These are phyloP conservation scores for Sarocladium kiliense DNA, from an alignment of 2,329 filamentous ascomycete genomes.

Conservation along the genomic window DNA sequence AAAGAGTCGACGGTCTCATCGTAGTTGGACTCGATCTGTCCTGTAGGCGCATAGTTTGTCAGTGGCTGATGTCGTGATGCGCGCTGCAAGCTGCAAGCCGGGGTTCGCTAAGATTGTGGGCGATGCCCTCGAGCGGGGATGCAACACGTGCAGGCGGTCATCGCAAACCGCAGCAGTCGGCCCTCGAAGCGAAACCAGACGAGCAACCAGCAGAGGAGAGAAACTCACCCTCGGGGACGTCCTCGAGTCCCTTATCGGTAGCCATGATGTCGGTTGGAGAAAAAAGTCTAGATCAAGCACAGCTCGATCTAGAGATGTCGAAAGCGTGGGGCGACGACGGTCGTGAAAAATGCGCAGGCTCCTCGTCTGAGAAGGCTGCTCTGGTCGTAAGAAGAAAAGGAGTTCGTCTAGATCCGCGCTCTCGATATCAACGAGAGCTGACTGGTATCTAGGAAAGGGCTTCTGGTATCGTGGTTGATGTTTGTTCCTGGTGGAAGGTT, in stretches of 20 bases:
- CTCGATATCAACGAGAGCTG: constrained; percentile 39
- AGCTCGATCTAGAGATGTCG: constrained; percentile 62
- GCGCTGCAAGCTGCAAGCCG: constrained; percentile 1
- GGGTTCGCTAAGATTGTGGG: constrained; percentile 10
- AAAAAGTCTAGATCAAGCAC: constrained; percentile 66
- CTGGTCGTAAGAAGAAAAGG: constrained; percentile 21
- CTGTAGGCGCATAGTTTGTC: constrained; percentile 41
- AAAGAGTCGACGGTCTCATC: constrained; percentile 99
- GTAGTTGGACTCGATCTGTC: constrained; percentile 99
- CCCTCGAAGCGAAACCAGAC: not conserved
- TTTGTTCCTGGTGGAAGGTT: constrained; percentile 24
- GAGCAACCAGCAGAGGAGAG: constrained; percentile 8
- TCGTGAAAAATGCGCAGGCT: constrained; percentile 32
- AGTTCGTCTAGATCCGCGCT: constrained; percentile 42
- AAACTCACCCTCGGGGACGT: constrained; percentile 86
- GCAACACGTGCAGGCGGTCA: not conserved
- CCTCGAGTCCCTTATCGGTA: constrained; percentile 96
- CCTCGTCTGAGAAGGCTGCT: constrained; percentile 28
- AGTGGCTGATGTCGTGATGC: constrained; percentile 14
- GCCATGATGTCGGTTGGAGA: constrained; percentile 86
- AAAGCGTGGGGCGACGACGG: constrained; percentile 32
- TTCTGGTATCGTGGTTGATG: constrained; percentile 25
- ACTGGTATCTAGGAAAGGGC: constrained; percentile 35
- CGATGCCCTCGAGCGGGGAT: constrained; percentile 7
- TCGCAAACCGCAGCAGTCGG: not conserved